phyloP scores from a whole-genome alignment of 2,329 filamentous ascomycete genomes.

The Aspergillus chevalieri region DNA sequence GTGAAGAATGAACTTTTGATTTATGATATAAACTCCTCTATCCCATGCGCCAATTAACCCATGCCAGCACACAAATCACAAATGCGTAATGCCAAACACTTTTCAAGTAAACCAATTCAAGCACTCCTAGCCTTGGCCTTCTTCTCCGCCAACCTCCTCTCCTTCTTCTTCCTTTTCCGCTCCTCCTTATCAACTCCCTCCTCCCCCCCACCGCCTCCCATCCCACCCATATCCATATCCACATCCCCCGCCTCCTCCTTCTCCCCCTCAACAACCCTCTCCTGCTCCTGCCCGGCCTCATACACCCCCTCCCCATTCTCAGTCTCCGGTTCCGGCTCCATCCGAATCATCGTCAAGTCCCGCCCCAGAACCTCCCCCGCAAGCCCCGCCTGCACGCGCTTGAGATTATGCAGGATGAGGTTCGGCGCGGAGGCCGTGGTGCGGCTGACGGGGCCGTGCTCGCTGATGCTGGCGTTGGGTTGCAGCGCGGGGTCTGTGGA shows the following conservation, averaged over 20 bases:
- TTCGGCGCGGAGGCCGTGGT: conserved; percentile 37
- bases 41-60: no score
- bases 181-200: conserved; percentile 46
- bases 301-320: conserved; percentile 24
- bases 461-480: conserved; percentile 39
- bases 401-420: conserved; percentile 40
- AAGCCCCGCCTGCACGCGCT: conserved; percentile 40
- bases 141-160: conserved; percentile 42
- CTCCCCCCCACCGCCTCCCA: not conserved
- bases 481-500: conserved; percentile 38
- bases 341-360: conserved; percentile 34
- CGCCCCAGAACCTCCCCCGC: conserved; percentile 37
- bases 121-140: conserved; percentile 31
- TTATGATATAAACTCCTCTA: not conserved
- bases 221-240: conserved; percentile 11
- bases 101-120: conserved; percentile 17
- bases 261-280: conserved; percentile 27
- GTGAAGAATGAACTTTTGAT: conserved; percentile 7
- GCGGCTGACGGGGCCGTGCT: conserved; percentile 38
- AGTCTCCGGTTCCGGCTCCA: conserved; percentile 22
- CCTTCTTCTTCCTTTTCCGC: conserved; percentile 52
- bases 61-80: no score
- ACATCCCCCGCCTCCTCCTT: conserved; percentile 5
- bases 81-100: no score
- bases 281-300: conserved; percentile 36